Conservation (phyloP, 2,329 filamentous ascomycete genomes). For the Colletotrichum endophyticum region DNA sequence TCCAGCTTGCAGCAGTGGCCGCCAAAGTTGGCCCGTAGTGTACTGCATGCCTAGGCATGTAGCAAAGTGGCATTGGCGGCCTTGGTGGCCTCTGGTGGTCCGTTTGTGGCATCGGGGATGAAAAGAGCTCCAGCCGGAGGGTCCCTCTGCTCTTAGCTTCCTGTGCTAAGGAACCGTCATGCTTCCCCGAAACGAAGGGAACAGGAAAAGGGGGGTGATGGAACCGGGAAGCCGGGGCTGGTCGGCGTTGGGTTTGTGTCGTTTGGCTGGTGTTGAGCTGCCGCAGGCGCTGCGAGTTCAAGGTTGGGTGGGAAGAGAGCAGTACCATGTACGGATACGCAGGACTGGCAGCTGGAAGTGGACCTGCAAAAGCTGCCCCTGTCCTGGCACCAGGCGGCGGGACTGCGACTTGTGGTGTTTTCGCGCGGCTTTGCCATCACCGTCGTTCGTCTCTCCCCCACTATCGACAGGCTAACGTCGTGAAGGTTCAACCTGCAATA, state of each 20-base stretch:
- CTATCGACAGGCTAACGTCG: not conserved
- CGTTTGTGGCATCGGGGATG: conserved; percentile 3
- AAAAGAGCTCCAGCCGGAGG: conserved; percentile 13
- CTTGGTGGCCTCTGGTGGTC: not conserved
- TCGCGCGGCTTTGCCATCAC: not conserved
- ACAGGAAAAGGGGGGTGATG: conserved; percentile 2
- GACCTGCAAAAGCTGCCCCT: not conserved
- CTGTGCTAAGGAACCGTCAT: conserved; percentile 10
- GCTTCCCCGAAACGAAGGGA: conserved; percentile 21
- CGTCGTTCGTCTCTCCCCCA: not conserved
- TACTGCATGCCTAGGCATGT: not conserved
- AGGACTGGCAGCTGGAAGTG: not conserved
- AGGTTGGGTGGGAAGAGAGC: not conserved
- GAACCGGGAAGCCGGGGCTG: conserved; percentile 18
- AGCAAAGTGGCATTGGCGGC: not conserved
- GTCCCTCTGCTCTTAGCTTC: conserved; percentile 8
- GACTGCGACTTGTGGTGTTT: not conserved
- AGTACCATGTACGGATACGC: not conserved
- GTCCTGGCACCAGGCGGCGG: not conserved
- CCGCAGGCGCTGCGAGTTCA: not conserved
- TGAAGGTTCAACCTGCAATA: not conserved
- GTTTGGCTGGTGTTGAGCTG: not conserved
- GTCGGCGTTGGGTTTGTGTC: not conserved
- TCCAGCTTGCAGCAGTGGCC: not conserved
- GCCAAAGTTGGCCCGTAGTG: conserved; percentile 2